Evolutionary conservation across 2,329 filamentous ascomycete genomes (phyloP), one percentile per base, ranked within the genome.

Genomic region (Fusarium armeniacum): DNA sequence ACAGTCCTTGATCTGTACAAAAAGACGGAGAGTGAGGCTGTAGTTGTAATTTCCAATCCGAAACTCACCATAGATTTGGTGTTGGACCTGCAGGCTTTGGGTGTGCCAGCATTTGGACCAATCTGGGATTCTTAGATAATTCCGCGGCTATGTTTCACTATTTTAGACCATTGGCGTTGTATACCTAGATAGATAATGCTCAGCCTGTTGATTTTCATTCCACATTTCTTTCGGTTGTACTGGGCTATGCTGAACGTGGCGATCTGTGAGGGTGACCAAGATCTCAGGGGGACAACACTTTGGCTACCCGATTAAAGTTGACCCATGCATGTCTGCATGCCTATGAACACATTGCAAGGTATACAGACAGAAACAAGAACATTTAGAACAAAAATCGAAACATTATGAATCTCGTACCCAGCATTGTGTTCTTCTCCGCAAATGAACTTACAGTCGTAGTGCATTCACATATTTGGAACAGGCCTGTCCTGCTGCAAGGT

Each of bases 1-100:
- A 78, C 78, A 50, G 75, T 77, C 1, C 78, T 80, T 71, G 82
- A 91, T 73, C 74, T 89, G 16, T 80, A 81, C 4, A 78, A 87
- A 26, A 81, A 84, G 26, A 87, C 84, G 62, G 78, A 81, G 16
- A 77, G 88, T 1, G 90, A 92, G 80, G 90, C 89, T 6, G 89
- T 92, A n/a, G 87, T 91, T 70, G 84, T 92, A 56, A 88, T 93
- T 68, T 88, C 87, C 45, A 93, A 92, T 76, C 85, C 87, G 52
- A 82, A 77, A 55, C 82, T 91, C 28, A 92, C 90, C 11, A 82
- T 83, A 71, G 85, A 85, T 78, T 82, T 92, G 5, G 90, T 92
- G 0, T 88, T 87, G 73, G 87, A 84, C 8, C 76, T 93, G 53
- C 89, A 92, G 79, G 82, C 81, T 50, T 82, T 87, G 60, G 89